Base-by-base conservation (phyloP, 1,139 yeast genomes). In the Kazachstania sp. region DNA sequence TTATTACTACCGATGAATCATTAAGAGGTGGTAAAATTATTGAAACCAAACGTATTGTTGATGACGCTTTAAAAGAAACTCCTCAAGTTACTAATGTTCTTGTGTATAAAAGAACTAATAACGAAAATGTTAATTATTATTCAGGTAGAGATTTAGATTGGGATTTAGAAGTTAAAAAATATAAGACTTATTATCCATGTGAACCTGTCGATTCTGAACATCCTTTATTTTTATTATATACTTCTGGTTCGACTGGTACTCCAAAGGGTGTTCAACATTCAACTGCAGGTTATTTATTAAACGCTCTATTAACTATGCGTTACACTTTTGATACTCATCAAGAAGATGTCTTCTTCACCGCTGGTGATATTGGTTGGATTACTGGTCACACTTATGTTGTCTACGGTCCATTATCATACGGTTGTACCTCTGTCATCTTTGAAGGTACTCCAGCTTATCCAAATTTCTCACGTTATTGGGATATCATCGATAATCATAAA, bases 241-340 rank as follows among this genome's bases (percentile, higher is more conserved):
- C 97, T 48, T 87, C 97, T 20, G 97, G 97, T 49, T 87, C 97
- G 32, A 90, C 97, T 38, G 97, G 97, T 55, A 81, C 94, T 57
- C 97, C 97, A 67, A 90, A 90, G 76, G 97, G 97, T 69, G 95
- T 90, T 52, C 95, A 87, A 59, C 94, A 85, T 65, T 73, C 81
- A 43, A 83, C 92, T 45, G 94, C 88, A 9, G 95, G 94, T 45
- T 85, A 83, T 62, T 70, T 85, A 52, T 70, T 85, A 50, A 86
- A 86, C 44, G 88, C 94, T 2, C 60, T 77, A 47, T 59, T 83
- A 55, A 77, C 88, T 39, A 78, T 87, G 54, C 81, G 80, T 64
- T 84, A 84, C 65, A 79, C 81, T 37, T 85, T 85, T 67, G 94
- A 85, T 63, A 77, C 83, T 41, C 90, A 83, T 59, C 77, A 75